Conservation (phyloP, 2,329 filamentous ascomycete species). For the Trichophyton schoenleinii region DNA sequence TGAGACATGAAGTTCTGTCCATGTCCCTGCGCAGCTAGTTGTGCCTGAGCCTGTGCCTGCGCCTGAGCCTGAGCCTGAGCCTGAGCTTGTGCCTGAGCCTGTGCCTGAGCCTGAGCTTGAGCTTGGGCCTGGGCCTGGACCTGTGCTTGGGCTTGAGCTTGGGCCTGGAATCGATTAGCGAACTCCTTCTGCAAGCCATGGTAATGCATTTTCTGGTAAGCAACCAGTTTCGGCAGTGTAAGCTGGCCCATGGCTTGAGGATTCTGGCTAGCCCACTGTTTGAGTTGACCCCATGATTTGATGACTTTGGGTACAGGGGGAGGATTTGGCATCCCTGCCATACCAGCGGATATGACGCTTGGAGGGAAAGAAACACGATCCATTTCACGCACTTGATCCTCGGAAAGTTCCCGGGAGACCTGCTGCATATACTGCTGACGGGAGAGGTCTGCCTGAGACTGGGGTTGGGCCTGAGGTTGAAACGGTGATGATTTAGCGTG, state of each 20-base stretch:
- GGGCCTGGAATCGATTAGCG: constrained; percentile 13
- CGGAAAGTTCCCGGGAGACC: constrained; percentile 23
- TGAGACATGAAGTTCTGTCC: constrained; percentile 15
- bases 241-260: constrained; percentile 30
- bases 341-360: constrained; percentile 22
- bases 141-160: constrained; percentile 14
- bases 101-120: constrained; percentile 10
- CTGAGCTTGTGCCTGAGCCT: not conserved
- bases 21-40: constrained; percentile 7
- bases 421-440: constrained; percentile 25
- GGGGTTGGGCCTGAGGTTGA: constrained; percentile 11
- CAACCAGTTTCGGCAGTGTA: constrained; percentile 30
- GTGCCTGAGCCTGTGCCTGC: constrained; percentile 10
- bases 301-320: constrained; percentile 38
- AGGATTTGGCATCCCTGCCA: constrained; percentile 15
- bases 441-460: constrained; percentile 20
- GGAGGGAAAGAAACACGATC: constrained; percentile 29
- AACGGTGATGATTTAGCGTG: constrained; percentile 11
- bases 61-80: constrained; percentile 14
- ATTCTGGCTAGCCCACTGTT: constrained; percentile 41
- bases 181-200: constrained; percentile 22
- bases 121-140: constrained; percentile 11
- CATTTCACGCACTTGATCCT: constrained; percentile 33
- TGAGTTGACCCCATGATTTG: constrained; percentile 46
- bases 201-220: constrained; percentile 35